Evolutionary conservation across 768 basidiomycete species (phyloP), one percentile per base, ranked within the genome.

Genomic region (Lentinula edodes): DNA sequence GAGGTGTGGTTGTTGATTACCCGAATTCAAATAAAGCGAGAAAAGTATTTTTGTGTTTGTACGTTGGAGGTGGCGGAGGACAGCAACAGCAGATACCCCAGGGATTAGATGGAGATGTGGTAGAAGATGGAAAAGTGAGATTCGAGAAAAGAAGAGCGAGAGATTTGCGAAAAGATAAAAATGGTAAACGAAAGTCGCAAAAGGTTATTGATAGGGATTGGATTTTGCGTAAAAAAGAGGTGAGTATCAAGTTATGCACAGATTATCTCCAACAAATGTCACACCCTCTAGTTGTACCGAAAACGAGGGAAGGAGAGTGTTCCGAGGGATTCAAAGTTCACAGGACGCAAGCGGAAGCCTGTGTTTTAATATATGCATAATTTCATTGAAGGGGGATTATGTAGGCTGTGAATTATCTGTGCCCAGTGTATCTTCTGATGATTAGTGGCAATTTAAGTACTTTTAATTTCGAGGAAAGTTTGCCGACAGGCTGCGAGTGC

Each of bases 171-270:
- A 83, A 83, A 65, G 75, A 76, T 52, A 86, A 83, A 65, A 80
- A 72, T 28, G 86, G 84, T 63, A 94, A 90, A 76, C 80, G 89
- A 66, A 93, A 88, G 71, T 75, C 66, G 50, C 67, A 87, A 38
- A 93, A 91, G 69, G 59, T 52, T 6, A n/a, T 60, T 7, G 87
- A 88, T 69, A 87, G 80, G 70, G 92, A 96, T 64, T 99, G 95
- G 95, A 94, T 98, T 63, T 70, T 97, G 68, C 90, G 87, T 76
- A 99, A 99, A 80, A 99, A 99, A 83, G 91, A 96, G 82, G 94
- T 90, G 63, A 60, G 81, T 68, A 32, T 35, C 23, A 18, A 9
- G 16, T 1, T 20, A 34, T 6, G 7, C 61, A 54, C 36, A 16
- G 10, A 48, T 42, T 61, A 55, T 38, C 65, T 18, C 53, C 64